Conservation (phyloP, 2,329 filamentous ascomycete species). For the Pezicula neosporulosa region DNA sequence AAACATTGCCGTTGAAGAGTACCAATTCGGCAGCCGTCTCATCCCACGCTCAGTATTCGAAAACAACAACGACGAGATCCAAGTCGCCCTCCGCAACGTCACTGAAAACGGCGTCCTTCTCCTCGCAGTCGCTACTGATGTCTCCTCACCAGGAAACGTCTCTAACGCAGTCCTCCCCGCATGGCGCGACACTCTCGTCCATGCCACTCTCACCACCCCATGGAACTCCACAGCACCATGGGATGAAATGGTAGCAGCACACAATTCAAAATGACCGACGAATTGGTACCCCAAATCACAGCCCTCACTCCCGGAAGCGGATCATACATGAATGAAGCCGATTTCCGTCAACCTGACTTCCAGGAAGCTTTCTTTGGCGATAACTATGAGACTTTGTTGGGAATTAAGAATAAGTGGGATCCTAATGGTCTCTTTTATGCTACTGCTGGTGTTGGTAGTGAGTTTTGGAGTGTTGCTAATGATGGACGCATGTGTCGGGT, state of each 20-base stretch:
- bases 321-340: slow-evolving; percentile 46
- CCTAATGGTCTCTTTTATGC: slow-evolving; percentile 41
- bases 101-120: slow-evolving; percentile 29
- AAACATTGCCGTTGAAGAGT: slow-evolving; percentile 22
- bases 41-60: slow-evolving; percentile 33
- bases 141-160: slow-evolving; percentile 15
- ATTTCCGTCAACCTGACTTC: slow-evolving; percentile 38
- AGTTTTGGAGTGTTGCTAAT: slow-evolving; percentile 37
- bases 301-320: slow-evolving; percentile 35
- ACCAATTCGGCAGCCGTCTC: slow-evolving; percentile 39
- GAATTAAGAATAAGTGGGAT: slow-evolving; percentile 47
- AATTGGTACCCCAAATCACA: slow-evolving; percentile 26
- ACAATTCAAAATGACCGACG: slow-evolving; percentile 26
- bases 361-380: slow-evolving; percentile 40
- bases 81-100: slow-evolving; percentile 28
- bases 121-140: slow-evolving; percentile 30
- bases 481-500: background rate
- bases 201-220: slow-evolving; percentile 26
- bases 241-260: slow-evolving; percentile 17
- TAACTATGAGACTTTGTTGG: slow-evolving; percentile 37
- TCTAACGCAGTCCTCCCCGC: slow-evolving; percentile 37
- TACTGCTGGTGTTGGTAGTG: slow-evolving; percentile 44
- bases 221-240: slow-evolving; percentile 30
- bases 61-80: slow-evolving; percentile 17
- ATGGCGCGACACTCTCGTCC: slow-evolving; percentile 35